phyloP scores from a whole-genome alignment of 202 grass and related monocot genomes.

The Elaeis oleifera region DNA sequence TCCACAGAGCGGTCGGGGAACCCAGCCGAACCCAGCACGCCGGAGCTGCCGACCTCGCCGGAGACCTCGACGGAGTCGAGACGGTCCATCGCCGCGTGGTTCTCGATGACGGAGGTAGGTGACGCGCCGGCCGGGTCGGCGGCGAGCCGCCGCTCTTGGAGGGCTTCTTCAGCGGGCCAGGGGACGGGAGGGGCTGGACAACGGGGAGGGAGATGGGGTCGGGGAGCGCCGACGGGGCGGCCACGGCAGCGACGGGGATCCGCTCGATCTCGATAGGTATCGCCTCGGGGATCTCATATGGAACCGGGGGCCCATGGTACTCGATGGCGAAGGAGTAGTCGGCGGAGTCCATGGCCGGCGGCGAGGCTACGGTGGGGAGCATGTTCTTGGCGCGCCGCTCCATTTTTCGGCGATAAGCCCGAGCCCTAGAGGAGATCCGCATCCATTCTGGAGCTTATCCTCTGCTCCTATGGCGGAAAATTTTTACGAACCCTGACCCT shows the following conservation, averaged over 20 bases:
- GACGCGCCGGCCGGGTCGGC: constrained; percentile 31
- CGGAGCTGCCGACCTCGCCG: too few species aligned
- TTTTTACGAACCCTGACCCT: too few species aligned
- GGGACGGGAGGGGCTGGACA: constrained; percentile 54
- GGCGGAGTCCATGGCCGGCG: background rate
- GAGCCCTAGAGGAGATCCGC: too few species aligned
- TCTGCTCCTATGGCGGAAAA: too few species aligned
- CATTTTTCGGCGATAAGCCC: too few species aligned
- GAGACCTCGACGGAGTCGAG: background rate
- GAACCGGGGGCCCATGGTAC: constrained; percentile 79
- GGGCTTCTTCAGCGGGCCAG: constrained; percentile 17
- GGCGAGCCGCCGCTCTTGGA: background rate
- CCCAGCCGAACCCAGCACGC: too few species aligned
- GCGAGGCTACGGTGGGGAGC: background rate
- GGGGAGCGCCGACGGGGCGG: constrained; percentile 7
- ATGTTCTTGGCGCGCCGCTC: too few species aligned
- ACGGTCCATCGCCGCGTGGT: constrained; percentile 37
- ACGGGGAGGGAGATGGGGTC: constrained; percentile 40
- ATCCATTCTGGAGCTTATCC: too few species aligned
- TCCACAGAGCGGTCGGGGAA: too few species aligned
- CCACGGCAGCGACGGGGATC: constrained; percentile 66
- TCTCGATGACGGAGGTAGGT: constrained; percentile 96
- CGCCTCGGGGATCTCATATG: constrained; percentile 68
- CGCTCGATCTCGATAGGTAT: constrained; percentile 74
- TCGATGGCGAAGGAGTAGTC: constrained; percentile 85